phyloP scores from a whole-genome alignment of 176 grass and related monocot genomes.

The Coix lacrymajobi region DNA sequence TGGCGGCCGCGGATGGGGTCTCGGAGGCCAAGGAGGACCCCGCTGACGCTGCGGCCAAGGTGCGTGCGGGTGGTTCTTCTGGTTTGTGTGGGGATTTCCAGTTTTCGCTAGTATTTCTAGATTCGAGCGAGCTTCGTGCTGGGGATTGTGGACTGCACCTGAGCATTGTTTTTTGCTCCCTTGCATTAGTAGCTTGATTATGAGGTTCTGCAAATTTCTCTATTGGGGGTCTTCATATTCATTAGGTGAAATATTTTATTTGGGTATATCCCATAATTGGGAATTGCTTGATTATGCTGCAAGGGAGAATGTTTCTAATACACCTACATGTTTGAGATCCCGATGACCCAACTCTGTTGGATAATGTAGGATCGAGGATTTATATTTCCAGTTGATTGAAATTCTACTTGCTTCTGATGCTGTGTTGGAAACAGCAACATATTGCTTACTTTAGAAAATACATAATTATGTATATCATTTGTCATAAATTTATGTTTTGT shows the following conservation, averaged over 20 bases:
- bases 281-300: conserved; percentile 1
- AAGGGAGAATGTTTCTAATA: background rate
- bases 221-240: background rate
- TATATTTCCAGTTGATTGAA: background rate
- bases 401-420: background rate
- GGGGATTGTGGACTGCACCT: background rate
- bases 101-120: background rate
- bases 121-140: background rate
- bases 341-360: background rate
- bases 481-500: background rate
- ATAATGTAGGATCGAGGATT: background rate
- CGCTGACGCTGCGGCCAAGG: background rate
- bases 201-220: background rate
- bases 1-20: background rate
- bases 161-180: background rate
- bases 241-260: background rate
- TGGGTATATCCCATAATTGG: no score
- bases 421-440: background rate
- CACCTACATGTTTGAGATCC: background rate
- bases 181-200: background rate
- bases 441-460: background rate
- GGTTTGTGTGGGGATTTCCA: background rate
- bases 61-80: background rate
- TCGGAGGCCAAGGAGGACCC: background rate
- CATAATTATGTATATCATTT: background rate